These are phyloP conservation scores for Pascua guehoae DNA, from an alignment of 1,284 basidiomycete genomes.

Conservation along the genomic window DNA sequence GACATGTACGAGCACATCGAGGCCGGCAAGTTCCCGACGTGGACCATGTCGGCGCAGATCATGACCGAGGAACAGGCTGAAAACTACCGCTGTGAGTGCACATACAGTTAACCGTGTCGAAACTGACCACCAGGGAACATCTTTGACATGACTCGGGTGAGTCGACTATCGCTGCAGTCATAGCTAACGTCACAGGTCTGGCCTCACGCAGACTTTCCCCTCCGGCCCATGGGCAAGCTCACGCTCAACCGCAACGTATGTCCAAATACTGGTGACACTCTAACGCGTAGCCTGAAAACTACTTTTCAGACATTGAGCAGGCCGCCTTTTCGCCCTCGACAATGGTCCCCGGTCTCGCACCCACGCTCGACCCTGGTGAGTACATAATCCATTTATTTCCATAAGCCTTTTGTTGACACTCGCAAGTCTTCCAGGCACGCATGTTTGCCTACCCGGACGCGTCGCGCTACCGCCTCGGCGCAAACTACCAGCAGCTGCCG, in stretches of 20 bases:
- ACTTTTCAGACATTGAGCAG: constrained; percentile 70
- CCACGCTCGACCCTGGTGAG: constrained; percentile 67
- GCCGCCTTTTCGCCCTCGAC: constrained; percentile 65
- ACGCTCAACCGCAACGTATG: constrained; percentile 66
- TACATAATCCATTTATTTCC: too few relatives aligned
- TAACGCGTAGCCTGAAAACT: constrained; percentile 49
- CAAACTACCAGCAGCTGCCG: constrained; percentile 85
- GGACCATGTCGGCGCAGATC: constrained; percentile 72
- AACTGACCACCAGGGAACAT: constrained; percentile 46
- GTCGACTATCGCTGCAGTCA: too few relatives aligned
- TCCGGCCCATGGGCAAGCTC: constrained; percentile 70
- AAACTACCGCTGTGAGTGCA: constrained; percentile 54
- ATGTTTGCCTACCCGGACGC: constrained; percentile 94
- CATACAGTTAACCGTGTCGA: too few relatives aligned
- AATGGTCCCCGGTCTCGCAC: constrained; percentile 77
- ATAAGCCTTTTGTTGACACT: too few relatives aligned
- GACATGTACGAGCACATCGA: constrained; percentile 65
- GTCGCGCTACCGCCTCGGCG: constrained; percentile 64
- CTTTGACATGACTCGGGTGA: constrained; percentile 63
- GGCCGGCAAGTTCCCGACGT: constrained; percentile 64
- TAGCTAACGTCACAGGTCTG: constrained; percentile 57
- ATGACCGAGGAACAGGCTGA: constrained; percentile 61
- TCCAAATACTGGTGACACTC: too few relatives aligned
- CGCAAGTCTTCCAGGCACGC: constrained; percentile 79
- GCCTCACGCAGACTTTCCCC: constrained; percentile 71